A percentile compares a stretch with the other conserved stretches of the same genome.
phyloP scores from a whole-genome alignment of 1,284 basidiomycete species.

The Mycosarcoma mackinlayi region DNA sequence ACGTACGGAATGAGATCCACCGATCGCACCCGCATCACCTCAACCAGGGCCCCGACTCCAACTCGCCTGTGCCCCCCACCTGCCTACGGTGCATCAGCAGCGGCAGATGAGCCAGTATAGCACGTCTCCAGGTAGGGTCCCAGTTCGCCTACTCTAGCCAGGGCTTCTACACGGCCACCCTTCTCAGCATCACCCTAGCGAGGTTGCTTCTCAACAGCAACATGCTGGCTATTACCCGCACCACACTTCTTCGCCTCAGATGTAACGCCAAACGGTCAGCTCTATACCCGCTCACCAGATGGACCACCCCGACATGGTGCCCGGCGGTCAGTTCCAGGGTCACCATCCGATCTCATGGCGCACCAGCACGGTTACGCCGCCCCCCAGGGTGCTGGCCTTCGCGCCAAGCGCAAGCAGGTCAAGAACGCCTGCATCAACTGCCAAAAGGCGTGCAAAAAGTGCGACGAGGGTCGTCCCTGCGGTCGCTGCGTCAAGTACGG shows the following conservation, averaged over 20 bases:
- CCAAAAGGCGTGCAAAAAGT: slow-evolving; percentile 90
- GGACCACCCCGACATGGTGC: slow-evolving; percentile 45
- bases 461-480: slow-evolving; percentile 85
- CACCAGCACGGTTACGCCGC: slow-evolving; percentile 39
- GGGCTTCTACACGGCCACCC: slow-evolving; percentile 43
- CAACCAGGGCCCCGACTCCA: slow-evolving; percentile 28
- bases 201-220: slow-evolving; percentile 36
- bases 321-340: slow-evolving; percentile 34
- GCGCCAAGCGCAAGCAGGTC: slow-evolving; percentile 80
- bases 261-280: slow-evolving; percentile 41
- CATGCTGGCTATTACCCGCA: slow-evolving; percentile 37
- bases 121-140: slow-evolving; percentile 32
- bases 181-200: slow-evolving; percentile 32
- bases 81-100: slow-evolving; percentile 26
- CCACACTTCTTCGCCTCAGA: slow-evolving; percentile 39
- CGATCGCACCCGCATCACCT: slow-evolving; percentile 47
- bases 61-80: slow-evolving; percentile 26
- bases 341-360: slow-evolving; percentile 29
- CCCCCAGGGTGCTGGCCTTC: slow-evolving; percentile 36
- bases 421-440: slow-evolving; percentile 90
- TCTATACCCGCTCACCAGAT: slow-evolving; percentile 46
- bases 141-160: slow-evolving; percentile 37
- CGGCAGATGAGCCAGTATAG: slow-evolving; percentile 43
- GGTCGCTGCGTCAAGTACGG: slow-evolving; percentile 87
- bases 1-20: slow-evolving; percentile 49